Percentiles rank a stretch among this genome's conserved stretches.
phyloP scores from a whole-genome alignment of 352 stramenopile genomes.

The Phytophthora ohioensis region DNA sequence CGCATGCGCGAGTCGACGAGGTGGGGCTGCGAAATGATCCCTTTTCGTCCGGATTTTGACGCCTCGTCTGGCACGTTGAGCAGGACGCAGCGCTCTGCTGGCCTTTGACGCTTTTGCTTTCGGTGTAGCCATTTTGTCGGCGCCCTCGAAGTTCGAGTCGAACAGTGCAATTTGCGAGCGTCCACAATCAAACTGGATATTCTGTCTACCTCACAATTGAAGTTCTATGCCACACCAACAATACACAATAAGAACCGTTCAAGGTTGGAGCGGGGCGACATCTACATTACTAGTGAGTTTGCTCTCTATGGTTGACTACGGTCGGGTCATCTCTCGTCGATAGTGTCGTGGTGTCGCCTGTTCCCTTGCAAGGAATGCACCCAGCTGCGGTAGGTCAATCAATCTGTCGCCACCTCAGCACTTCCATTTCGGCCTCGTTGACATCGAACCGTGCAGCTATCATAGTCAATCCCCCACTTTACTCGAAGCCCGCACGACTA shows the following conservation, averaged over 20 bases:
- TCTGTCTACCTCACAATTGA: slow-evolving; percentile 30
- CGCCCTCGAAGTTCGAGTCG: background rate
- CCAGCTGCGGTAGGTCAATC: slow-evolving; percentile 19
- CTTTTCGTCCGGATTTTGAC: slow-evolving; percentile 10
- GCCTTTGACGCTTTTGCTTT: background rate
- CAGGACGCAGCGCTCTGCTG: background rate
- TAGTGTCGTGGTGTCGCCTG: slow-evolving; percentile 17
- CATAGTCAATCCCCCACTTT: slow-evolving; percentile 1
- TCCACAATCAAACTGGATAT: slow-evolving; percentile 32
- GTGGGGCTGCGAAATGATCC: background rate
- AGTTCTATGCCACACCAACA: slow-evolving; percentile 20
- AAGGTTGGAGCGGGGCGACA: slow-evolving; percentile 21
- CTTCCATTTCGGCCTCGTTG: slow-evolving; percentile 17
- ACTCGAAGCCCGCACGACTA: background rate
- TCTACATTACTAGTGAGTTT: background rate
- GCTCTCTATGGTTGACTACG: too few relatives aligned
- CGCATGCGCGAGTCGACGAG: background rate
- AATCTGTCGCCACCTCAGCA: slow-evolving; percentile 9
- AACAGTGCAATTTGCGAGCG: slow-evolving; percentile 20
- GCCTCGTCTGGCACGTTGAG: background rate
- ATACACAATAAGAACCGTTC: slow-evolving; percentile 30
- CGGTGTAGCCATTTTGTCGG: slow-evolving; percentile 1
- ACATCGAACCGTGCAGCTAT: background rate
- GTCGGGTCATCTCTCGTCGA: background rate
- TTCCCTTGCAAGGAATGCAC: slow-evolving; percentile 21